phyloP scores from a whole-genome alignment of 129 eudicot genomes.

The Centrapalus pauciflorus region DNA sequence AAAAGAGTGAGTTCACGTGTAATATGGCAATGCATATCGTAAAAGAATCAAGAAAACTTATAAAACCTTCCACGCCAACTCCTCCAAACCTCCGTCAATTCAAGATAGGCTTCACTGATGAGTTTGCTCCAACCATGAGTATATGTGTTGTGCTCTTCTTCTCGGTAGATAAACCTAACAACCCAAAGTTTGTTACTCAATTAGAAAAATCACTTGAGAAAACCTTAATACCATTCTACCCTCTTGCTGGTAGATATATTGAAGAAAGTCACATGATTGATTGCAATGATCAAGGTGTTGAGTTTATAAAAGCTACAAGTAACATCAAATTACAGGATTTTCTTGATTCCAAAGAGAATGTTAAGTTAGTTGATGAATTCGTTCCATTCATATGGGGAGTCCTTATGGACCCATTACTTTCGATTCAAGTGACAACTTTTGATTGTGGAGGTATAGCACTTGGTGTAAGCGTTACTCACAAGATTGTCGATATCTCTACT shows the following conservation, averaged over 20 bases:
- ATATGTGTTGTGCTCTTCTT: conserved; percentile 19
- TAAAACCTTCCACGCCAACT: conserved; percentile 25
- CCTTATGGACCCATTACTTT: background rate
- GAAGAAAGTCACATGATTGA: background rate
- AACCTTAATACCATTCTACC: conserved; percentile 18
- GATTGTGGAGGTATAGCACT: conserved; percentile 24
- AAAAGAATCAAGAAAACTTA: conserved; percentile 14
- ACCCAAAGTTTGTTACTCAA: background rate
- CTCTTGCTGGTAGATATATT: conserved; percentile 21
- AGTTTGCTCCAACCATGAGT: conserved; percentile 18
- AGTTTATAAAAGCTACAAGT: conserved; percentile 3
- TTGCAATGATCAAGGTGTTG: conserved; percentile 28
- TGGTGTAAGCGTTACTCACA: conserved; percentile 18
- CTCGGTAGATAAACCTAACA: background rate
- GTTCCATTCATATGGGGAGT: background rate
- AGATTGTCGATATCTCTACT: conserved; percentile 18
- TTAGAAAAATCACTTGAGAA: conserved; percentile 10
- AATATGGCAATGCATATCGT: conserved; percentile 16
- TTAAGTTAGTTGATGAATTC: background rate
- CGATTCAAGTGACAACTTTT: background rate
- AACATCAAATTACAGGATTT: background rate
- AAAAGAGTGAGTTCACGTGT: no score
- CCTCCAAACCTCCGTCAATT: conserved; percentile 4
- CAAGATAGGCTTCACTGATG: conserved; percentile 21
- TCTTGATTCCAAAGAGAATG: background rate